Evolutionary conservation across 2,329 filamentous ascomycete genomes (phyloP), one percentile per base, ranked within the genome.

Genomic region (Cladosporium austrohemisphaericum): DNA sequence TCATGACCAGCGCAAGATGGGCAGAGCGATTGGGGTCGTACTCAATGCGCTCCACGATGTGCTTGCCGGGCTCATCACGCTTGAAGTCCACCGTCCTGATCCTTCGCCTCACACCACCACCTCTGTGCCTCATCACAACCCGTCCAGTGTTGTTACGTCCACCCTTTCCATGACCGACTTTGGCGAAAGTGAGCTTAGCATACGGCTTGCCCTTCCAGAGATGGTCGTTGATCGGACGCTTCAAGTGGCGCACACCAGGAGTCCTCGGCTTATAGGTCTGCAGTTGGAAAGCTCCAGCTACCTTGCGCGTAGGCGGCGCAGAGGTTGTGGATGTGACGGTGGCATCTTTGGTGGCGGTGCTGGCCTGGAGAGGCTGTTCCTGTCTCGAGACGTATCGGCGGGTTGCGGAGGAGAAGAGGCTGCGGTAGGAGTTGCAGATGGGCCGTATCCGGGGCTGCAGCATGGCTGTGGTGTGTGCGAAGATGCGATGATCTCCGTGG

Each of bases 251-350:
- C 52, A 95, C 71, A 78, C 93, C 93, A 10, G 92, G 92, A 1
- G 93, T 96, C 61, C 89, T 84, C 28, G 93, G 93, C 68, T 88
- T 97, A 71, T 96, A 98, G 47, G 87, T 93, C 61, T 88, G 84
- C 68, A 97, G 67, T 25, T 71, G 67, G 53, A 74, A 69, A 53
- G 66, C 57, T 8, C 49, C 41, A 8, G 40, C 19, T 9, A 13
- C 41, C 38, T 32, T 59, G 66, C 62, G 57, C 68, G 68, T 61
- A 56, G 29, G 51, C 28, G 28, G 51, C 25, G 51, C 50, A 18
- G 57, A 50, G 53, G 65, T 60, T 1, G 65, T 50, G 45, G 66
- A 63, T n/a, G 50, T 49, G 20, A 52, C 49, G 16, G 55, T 57
- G 45, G 56, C 58, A 53, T 61, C 55, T 36, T 51, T 46, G 36